Conservation (phyloP, 2,329 filamentous ascomycete species). For the Talaromyces pinophilus region DNA sequence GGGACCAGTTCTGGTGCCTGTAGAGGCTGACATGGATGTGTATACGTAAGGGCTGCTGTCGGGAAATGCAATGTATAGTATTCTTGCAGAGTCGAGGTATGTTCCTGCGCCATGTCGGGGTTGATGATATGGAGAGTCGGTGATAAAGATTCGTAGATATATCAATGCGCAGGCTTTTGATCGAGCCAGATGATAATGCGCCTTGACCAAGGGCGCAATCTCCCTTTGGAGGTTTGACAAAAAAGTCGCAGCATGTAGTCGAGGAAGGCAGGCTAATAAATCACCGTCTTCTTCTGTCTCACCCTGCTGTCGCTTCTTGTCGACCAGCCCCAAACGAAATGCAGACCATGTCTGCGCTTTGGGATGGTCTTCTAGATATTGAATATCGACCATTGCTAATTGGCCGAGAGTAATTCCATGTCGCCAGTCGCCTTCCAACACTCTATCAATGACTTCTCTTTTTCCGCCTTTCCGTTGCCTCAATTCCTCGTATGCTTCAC, state of each 20-base stretch:
- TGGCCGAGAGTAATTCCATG: slow-evolving; percentile 57
- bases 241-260: slow-evolving; percentile 79
- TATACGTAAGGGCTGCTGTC: slow-evolving; percentile 77
- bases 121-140: slow-evolving; percentile 76
- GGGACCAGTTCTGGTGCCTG: slow-evolving; percentile 38
- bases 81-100: slow-evolving; percentile 63
- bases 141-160: slow-evolving; percentile 74
- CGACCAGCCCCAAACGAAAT: slow-evolving; percentile 45
- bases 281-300: slow-evolving; percentile 32
- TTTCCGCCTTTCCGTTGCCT: slow-evolving; percentile 56
- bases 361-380: slow-evolving; percentile 56
- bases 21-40: slow-evolving; percentile 52
- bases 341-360: slow-evolving; percentile 56
- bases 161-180: slow-evolving; percentile 65
- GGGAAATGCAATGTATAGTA: slow-evolving; percentile 79
- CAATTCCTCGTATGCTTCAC: slow-evolving; percentile 63
- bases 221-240: slow-evolving; percentile 73
- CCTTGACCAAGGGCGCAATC: slow-evolving; percentile 75
- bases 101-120: slow-evolving; percentile 43
- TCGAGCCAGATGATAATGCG: slow-evolving; percentile 78
- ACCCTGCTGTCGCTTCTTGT: slow-evolving; percentile 26
- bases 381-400: slow-evolving; percentile 57
- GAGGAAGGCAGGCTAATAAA: slow-evolving; percentile 54
- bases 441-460: slow-evolving; percentile 57
- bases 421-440: slow-evolving; percentile 60